Percentiles rank a stretch among this genome's conserved stretches.
Conservation (phyloP, 495 filamentous ascomycete species). For the Oidiodendron maius region DNA sequence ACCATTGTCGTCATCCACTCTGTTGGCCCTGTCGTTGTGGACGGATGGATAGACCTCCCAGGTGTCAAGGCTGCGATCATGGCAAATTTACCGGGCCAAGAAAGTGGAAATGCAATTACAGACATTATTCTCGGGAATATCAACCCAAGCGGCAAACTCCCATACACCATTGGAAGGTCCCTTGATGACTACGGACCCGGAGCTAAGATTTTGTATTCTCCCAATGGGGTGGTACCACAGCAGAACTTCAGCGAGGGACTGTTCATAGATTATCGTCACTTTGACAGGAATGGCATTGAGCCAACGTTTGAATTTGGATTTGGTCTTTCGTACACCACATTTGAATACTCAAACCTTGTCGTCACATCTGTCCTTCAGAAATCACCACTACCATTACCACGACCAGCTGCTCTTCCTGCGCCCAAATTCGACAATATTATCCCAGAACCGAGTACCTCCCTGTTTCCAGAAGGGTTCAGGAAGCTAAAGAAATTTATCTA, state of each 20-base stretch:
- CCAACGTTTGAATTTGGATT: conserved; percentile 77
- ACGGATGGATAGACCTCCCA: conserved; percentile 76
- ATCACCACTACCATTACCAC: conserved; percentile 51
- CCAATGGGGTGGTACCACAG: conserved; percentile 71
- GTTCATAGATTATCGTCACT: conserved; percentile 86
- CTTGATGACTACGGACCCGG: conserved; percentile 78
- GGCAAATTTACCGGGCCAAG: conserved; percentile 85
- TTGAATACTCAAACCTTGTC: conserved; percentile 56
- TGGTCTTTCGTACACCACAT: conserved; percentile 76
- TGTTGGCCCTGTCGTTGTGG: conserved; percentile 80
- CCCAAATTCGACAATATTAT: conserved; percentile 59
- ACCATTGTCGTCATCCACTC: conserved; percentile 87
- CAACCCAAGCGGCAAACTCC: conserved; percentile 81
- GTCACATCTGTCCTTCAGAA: conserved; percentile 51
- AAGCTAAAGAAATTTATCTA: conserved; percentile 78
- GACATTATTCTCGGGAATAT: conserved; percentile 82
- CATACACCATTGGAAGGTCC: conserved; percentile 83
- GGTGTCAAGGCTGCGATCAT: conserved; percentile 77
- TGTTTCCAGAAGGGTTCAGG: conserved; percentile 65
- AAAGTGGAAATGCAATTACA: conserved; percentile 78
- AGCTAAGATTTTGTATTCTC: conserved; percentile 66
- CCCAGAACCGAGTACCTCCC: conserved; percentile 47
- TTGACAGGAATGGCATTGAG: conserved; percentile 64
- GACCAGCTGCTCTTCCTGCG: conserved; percentile 45
- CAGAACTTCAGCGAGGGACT: conserved; percentile 80